Base-by-base conservation (phyloP, 768 basidiomycete genomes). In the Gloeopeniophorella convolvens region DNA sequence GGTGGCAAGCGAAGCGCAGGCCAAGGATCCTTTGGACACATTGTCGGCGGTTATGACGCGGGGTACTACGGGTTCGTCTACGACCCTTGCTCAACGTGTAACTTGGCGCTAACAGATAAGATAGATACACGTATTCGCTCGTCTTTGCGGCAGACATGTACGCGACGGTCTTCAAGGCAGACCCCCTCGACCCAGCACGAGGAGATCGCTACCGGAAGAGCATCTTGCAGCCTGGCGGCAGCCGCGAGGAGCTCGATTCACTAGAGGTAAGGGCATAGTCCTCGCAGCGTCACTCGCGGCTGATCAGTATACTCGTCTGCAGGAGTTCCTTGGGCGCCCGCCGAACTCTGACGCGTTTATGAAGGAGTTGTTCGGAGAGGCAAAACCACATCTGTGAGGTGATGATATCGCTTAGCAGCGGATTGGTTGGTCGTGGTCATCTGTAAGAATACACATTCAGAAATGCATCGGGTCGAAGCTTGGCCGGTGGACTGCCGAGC, bases 201-300 rank as follows among this genome's bases (percentile, higher is more conserved):
- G 89, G 90, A 3, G 70, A 73, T 54, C 69, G 66, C 21, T 94
- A 93, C 63, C 77, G 89, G 3, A 75, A 85, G 52, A 81, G 81
- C 64, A 91, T 94, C 53, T 72, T 93, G 15, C 65, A 68, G 27
- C 76, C 77, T 7, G 89, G 90, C 21, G 88, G 86, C 23, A 85
- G 82, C 55, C 77, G 84, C 11, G 89, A 93, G 54, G 90, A 91
- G 58, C 66, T 80, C 48, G 83, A 87, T 39, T 84, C 83, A n/a
- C 74, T 93, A 50, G 75, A 84, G 74, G 87, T 83, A 23, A n/a
- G 55, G 26, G 67, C 42, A 28, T 7, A 18, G 12, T 45, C 21
- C 11, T 5, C 24, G 21, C 28, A 13, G 18, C 20, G 5, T 10
- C 21, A 42, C 6, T 16, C 11, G 30, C n/a, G 7, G 13, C 31